Percentiles rank a stretch among this genome's conserved stretches.
phyloP scores from a whole-genome alignment of 257 asterid genomes.

The Solanum pennellii region DNA sequence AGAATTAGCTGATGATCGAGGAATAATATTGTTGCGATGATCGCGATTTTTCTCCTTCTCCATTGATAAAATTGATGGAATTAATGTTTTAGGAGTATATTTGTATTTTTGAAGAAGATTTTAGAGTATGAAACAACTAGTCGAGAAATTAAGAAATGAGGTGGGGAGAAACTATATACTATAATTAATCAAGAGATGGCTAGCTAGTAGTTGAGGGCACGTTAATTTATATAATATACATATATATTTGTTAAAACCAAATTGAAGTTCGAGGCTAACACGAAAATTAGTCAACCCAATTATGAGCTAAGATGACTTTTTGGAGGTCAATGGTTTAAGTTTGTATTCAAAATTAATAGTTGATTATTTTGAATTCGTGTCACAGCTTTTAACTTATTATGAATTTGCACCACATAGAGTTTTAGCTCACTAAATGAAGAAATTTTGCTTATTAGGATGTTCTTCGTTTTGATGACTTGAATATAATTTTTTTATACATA shows the following conservation, averaged over 20 bases:
- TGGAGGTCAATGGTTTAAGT: neutral
- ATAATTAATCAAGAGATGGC: neutral
- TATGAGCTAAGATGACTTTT: neutral
- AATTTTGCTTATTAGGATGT: neutral
- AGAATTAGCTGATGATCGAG: neutral
- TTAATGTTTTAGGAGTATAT: neutral
- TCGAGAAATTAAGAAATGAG: neutral
- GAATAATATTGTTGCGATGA: neutral
- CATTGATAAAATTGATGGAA: neutral
- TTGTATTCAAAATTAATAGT: neutral
- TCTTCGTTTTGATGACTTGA: neutral
- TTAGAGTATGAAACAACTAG: neutral
- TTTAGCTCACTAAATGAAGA: neutral
- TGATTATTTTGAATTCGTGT: neutral
- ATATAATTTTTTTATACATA: neutral
- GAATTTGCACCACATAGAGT: too few relatives aligned
- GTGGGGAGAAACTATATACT: neutral
- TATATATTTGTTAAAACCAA: neutral
- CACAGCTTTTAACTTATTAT: too few relatives aligned
- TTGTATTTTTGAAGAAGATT: neutral
- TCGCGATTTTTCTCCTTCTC: conserved; percentile 1
- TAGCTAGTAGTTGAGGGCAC: conserved; percentile 9
- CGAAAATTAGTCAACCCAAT: neutral
- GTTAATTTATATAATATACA: neutral
- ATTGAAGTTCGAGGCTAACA: conserved; percentile 3